Conservation (phyloP, 202 grass and related monocot genomes). For the Brachypodium distachyon region DNA sequence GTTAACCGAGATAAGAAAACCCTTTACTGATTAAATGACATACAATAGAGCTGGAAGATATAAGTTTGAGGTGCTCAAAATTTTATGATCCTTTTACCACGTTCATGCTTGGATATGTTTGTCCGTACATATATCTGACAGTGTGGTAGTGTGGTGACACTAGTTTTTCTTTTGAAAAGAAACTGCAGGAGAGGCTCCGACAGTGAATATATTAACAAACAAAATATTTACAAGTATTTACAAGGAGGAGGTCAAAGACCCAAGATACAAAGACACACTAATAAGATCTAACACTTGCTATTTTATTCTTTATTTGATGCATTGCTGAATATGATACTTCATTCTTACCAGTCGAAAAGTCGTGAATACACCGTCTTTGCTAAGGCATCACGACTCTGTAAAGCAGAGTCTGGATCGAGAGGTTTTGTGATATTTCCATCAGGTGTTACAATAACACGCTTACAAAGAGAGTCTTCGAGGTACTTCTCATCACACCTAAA, state of each 20-base stretch:
- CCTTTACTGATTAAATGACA: constrained; percentile 1
- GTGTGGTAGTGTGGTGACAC: no score
- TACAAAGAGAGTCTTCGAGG: constrained; percentile 78
- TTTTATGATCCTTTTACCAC: neutral
- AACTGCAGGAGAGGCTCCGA: no score
- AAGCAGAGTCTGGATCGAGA: constrained; percentile 87
- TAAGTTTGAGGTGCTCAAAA: neutral
- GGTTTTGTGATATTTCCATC: constrained; percentile 96
- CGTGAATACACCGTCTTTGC: constrained; percentile 94
- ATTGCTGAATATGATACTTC: neutral
- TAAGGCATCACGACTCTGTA: constrained; percentile 72
- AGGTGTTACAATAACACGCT: constrained; percentile 89
- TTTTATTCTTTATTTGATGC: constrained; percentile 5
- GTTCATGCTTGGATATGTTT: neutral
- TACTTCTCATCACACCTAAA: constrained; percentile 72
- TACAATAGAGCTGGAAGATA: neutral
- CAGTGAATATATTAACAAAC: no score
- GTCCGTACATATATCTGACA: neutral
- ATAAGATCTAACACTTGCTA: neutral
- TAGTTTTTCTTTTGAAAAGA: no score
- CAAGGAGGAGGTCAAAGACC: no score
- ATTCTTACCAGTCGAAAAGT: constrained; percentile 84
- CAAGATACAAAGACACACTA: no score
- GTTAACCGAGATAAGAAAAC: constrained; percentile 27
- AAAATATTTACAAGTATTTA: no score